These are phyloP conservation scores for Obelidium mucronatum DNA, from an alignment of 192 early-diverging fungal genomes.

Conservation along the genomic window DNA sequence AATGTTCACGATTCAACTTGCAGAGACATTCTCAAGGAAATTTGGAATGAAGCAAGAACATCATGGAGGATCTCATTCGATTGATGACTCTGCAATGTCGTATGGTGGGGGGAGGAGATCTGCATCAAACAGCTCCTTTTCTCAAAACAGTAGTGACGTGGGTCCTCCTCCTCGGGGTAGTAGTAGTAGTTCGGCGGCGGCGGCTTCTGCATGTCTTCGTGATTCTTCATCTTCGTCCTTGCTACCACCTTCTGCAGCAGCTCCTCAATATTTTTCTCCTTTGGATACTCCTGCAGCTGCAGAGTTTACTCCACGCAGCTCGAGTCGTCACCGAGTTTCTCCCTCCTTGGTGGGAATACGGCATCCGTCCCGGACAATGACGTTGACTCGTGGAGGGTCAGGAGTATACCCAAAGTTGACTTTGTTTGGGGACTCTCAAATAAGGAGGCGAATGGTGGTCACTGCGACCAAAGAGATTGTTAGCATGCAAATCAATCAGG, in stretches of 20 bases:
- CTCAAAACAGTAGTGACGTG: background rate
- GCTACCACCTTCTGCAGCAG: background rate
- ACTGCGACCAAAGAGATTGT: conserved; percentile 48
- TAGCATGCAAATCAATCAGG: conserved; percentile 41
- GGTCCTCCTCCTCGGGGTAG: background rate
- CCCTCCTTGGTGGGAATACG: background rate
- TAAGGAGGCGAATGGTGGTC: conserved; percentile 41
- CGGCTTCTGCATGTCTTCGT: background rate
- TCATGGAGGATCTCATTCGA: conserved; percentile 1
- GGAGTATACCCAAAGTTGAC: conserved; percentile 43
- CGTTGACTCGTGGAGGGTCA: conserved; percentile 23
- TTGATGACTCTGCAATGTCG: background rate
- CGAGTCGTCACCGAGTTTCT: background rate
- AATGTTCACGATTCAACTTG: conserved; percentile 51
- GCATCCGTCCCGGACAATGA: conserved; percentile 8
- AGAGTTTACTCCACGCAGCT: too few species aligned
- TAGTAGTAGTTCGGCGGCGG: too few species aligned
- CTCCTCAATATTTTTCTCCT: background rate
- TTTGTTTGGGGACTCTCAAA: conserved; percentile 37
- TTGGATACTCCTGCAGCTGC: too few species aligned
- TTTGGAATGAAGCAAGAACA: conserved; percentile 47
- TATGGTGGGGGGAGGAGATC: background rate
- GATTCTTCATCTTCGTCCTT: background rate
- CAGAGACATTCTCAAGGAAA: conserved; percentile 43
- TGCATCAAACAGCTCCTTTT: background rate